Evolutionary conservation across 2,329 filamentous ascomycete genomes (phyloP), one percentile per base, ranked within the genome.

Genomic region (Lasiodiplodia citricola): DNA sequence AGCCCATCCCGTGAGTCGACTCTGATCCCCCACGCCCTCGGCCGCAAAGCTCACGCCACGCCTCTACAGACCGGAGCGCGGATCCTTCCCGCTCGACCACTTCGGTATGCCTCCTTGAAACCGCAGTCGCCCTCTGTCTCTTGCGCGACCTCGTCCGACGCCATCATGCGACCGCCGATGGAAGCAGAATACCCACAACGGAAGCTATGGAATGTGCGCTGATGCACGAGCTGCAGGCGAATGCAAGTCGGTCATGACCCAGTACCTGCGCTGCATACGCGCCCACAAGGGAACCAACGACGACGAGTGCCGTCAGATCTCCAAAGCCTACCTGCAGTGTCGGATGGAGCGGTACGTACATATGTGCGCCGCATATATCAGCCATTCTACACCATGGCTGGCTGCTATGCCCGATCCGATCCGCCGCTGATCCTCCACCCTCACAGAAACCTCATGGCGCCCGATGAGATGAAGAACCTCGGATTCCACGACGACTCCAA

Each of bases 71-170:
- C 95, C 95, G 5, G 92, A 97, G 79, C 90, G 94, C 75, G 95
- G 95, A 68, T 96, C 93, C 75, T 98, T 98, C 77, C 95, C 95
- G n/a, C 88, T 98, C 68, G 95, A 98, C 80, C 94, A 97, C 75
- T 94, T 97, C 80, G 93, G 88, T 90, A 82, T 62, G 76, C 69
- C 66, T 44, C 31, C 18, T 6, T 47, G 23, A 50, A 28, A 5
- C 38, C n/a, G 3, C 5, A 4, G 3, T n/a, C 21, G 41, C 58
- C 25, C 7, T 10, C 5, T 28, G 47, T 11, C 60, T 11, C n/a
- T n/a, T 13, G 16, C 25, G 10, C n/a, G 8, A 5, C 14, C 16
- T 28, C 37, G 21, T n/a, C 25, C 23, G 16, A 28, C 66, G 4
- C 18, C 7, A 18, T 38, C 21, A 14, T 51, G 44, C 57, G 23